Evolutionary conservation across 768 basidiomycete species (phyloP).

Genomic region (Leccinum truebloodii): DNA sequence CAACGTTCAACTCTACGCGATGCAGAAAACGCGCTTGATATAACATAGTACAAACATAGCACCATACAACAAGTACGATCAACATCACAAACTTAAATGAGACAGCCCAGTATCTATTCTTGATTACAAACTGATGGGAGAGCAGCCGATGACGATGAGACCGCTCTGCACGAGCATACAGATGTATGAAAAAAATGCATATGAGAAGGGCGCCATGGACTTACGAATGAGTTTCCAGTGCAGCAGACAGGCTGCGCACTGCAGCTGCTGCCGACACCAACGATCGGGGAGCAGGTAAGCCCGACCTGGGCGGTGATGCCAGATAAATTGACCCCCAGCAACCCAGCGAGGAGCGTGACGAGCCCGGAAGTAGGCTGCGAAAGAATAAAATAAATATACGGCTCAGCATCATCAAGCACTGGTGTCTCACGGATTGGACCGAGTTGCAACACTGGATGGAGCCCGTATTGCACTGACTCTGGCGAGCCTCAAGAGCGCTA

Average conservation of each 20-base stretch:
- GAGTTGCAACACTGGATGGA: neutral
- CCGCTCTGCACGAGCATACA: neutral
- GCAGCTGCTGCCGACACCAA: neutral
- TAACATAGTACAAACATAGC: too few relatives aligned
- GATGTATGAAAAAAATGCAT: neutral
- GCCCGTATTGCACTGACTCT: neutral
- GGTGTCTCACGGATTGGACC: neutral
- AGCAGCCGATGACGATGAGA: conserved; percentile 1
- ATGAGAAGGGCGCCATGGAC: neutral
- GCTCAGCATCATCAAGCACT: neutral
- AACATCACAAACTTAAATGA: too few relatives aligned
- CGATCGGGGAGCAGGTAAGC: neutral
- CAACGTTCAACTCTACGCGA: too few relatives aligned
- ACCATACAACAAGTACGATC: too few relatives aligned
- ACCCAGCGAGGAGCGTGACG: neutral
- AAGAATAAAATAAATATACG: neutral
- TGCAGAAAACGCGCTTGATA: too few relatives aligned
- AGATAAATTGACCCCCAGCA: neutral
- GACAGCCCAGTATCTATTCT: too few relatives aligned
- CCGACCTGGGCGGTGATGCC: neutral
- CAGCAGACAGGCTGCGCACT: conserved; percentile 3
- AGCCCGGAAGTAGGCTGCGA: neutral
- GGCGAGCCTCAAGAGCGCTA: neutral
- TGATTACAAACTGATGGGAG: neutral
- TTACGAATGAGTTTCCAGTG: conserved; percentile 2